phyloP scores from a whole-genome alignment of 495 filamentous ascomycete genomes.

The Melanomma pulvis-pyrius region DNA sequence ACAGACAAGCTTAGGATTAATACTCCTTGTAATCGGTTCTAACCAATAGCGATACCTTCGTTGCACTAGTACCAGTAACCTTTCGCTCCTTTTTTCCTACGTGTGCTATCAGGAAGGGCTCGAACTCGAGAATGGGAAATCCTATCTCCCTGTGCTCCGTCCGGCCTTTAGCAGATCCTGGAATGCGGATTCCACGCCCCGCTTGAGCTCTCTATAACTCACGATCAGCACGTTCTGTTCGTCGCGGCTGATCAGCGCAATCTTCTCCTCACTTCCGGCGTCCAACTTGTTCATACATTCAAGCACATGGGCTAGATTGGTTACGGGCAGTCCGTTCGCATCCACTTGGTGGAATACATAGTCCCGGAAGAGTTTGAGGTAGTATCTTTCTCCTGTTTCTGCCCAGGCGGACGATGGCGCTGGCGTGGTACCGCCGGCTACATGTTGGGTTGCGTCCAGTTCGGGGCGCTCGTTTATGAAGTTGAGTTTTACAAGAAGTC shows the following conservation, averaged over 20 bases:
- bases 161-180: slow-evolving; percentile 69
- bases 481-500: slow-evolving; percentile 80
- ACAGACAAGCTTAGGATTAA: not conserved
- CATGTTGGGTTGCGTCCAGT: slow-evolving; percentile 62
- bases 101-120: not conserved
- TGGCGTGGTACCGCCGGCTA: slow-evolving; percentile 16
- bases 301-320: slow-evolving; percentile 84
- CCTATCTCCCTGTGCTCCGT: slow-evolving; percentile 36
- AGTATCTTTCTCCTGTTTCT: slow-evolving; percentile 87
- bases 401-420: slow-evolving; percentile 59
- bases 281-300: slow-evolving; percentile 87
- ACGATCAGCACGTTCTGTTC: slow-evolving; percentile 84
- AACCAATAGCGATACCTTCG: not conserved
- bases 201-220: slow-evolving; percentile 84
- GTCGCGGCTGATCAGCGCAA: slow-evolving; percentile 83
- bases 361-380: slow-evolving; percentile 90
- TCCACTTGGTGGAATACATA: slow-evolving; percentile 97
- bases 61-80: not conserved
- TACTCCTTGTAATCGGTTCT: not conserved
- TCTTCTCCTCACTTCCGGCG: slow-evolving; percentile 82
- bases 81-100: not conserved
- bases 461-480: slow-evolving; percentile 88
- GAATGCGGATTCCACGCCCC: slow-evolving; percentile 76
- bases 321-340: slow-evolving; percentile 72
- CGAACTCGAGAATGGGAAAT: not conserved